Percentiles rank a stretch among this genome's conserved stretches.
phyloP scores from a whole-genome alignment of 495 filamentous ascomycete species.

The Tuber aestivum region DNA sequence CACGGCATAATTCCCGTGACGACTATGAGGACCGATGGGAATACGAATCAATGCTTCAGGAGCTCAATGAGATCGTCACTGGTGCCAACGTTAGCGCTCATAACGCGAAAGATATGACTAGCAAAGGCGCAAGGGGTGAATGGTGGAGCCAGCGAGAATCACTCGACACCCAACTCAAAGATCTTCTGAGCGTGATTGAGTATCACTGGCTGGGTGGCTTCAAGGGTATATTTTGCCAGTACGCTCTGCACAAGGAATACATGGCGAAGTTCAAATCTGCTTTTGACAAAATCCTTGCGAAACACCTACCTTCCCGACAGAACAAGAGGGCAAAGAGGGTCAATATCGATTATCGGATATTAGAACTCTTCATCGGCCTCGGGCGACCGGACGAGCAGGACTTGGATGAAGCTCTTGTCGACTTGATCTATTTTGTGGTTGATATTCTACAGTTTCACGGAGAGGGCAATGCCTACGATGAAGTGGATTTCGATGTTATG shows the following conservation, averaged over 20 bases:
- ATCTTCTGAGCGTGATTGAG: constrained; percentile 77
- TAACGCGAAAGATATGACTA: constrained; percentile 56
- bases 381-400: constrained; percentile 66
- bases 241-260: constrained; percentile 54
- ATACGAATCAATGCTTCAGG: constrained; percentile 67
- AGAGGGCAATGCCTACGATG: constrained; percentile 93
- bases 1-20: constrained; percentile 72
- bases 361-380: constrained; percentile 83
- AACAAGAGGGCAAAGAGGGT: constrained; percentile 51
- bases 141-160: constrained; percentile 87
- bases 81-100: constrained; percentile 75
- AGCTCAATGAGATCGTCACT: constrained; percentile 75
- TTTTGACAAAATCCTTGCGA: constrained; percentile 77
- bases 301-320: constrained; percentile 81
- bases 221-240: constrained; percentile 77
- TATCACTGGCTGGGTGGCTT: constrained; percentile 93
- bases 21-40: constrained; percentile 73
- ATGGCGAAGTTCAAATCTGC: constrained; percentile 66
- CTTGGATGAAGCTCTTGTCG: constrained; percentile 71
- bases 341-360: constrained; percentile 65
- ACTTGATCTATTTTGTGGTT: constrained; percentile 90
- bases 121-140: constrained; percentile 58
- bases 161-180: constrained; percentile 68
- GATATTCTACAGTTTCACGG: constrained; percentile 96
- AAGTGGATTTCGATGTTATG: constrained; percentile 92